A percentile compares a stretch with the other conserved stretches of the same genome.
Evolutionary conservation across 139 green algal genomes (phyloP).

Genomic region (Mesostigma viride): DNA sequence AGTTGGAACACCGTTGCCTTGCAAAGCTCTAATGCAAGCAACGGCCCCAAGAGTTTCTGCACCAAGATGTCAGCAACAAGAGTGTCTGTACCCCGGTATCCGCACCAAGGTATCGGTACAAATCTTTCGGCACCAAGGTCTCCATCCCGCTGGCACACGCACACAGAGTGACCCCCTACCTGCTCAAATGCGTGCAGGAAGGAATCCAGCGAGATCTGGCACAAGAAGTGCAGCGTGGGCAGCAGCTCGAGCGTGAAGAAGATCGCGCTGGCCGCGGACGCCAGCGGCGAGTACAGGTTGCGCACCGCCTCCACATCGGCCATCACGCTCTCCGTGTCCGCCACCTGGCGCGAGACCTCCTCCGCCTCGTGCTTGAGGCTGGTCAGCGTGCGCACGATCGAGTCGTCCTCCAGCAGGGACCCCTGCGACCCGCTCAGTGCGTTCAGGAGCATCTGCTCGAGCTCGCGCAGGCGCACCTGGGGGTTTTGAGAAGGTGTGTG

Average conservation of each 20-base stretch:
- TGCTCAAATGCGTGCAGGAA: constrained; percentile 17
- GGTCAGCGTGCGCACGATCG: neutral
- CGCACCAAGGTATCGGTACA: too few relatives aligned
- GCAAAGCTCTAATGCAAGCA: too few relatives aligned
- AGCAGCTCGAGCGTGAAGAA: constrained; percentile 6
- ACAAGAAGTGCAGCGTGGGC: neutral
- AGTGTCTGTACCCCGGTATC: too few relatives aligned
- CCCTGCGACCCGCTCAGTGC: neutral
- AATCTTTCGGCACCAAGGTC: too few relatives aligned
- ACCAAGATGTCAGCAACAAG: too few relatives aligned
- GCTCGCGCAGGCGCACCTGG: neutral
- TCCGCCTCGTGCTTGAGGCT: constrained; percentile 11
- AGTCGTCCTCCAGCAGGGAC: constrained; percentile 11
- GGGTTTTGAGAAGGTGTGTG: neutral
- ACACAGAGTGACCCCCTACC: too few relatives aligned
- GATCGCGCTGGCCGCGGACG: neutral
- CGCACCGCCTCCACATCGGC: neutral
- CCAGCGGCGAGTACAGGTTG: constrained; percentile 2
- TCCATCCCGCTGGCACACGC: too few relatives aligned
- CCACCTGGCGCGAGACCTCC: neutral
- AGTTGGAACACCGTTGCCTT: too few relatives aligned
- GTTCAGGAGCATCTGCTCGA: constrained; percentile 8
- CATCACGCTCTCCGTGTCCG: constrained; percentile 3
- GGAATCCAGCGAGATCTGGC: constrained; percentile 10
- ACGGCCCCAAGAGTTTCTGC: too few relatives aligned